A percentile compares a stretch with the other conserved stretches of the same genome.
Evolutionary conservation across 371 early-diverging fungal genomes (phyloP).

Genomic region (Mortierella sp.): DNA sequence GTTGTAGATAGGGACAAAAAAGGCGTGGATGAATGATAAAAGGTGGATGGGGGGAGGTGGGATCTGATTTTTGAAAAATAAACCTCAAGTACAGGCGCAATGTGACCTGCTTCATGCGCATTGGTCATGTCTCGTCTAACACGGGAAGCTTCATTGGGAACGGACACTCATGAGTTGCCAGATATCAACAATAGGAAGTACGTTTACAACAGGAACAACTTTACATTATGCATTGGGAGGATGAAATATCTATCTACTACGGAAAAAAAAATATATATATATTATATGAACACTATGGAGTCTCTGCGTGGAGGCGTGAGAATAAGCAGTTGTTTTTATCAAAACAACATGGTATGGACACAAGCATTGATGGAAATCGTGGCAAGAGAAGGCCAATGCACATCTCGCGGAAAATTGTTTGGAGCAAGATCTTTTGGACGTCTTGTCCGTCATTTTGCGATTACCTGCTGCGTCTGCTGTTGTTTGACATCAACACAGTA

Average conservation of each 20-base stretch:
- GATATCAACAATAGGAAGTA: neutral
- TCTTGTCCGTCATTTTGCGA: neutral
- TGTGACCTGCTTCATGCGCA: constrained; percentile 9
- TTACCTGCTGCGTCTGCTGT: constrained; percentile 37
- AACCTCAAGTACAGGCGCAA: neutral
- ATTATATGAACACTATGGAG: neutral
- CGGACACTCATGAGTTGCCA: neutral
- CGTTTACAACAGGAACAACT: neutral
- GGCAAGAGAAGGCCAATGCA: neutral
- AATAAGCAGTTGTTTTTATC: neutral
- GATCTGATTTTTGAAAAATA: neutral
- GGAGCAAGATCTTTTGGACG: neutral
- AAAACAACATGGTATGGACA: neutral
- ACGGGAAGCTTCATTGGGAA: constrained; percentile 3
- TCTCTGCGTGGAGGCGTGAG: neutral
- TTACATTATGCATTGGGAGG: neutral
- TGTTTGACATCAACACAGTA: constrained; percentile 40
- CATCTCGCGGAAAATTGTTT: neutral
- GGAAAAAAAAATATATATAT: neutral
- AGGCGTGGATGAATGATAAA: neutral
- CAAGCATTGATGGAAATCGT: neutral
- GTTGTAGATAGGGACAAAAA: neutral
- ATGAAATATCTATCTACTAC: neutral
- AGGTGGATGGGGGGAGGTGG: neutral
- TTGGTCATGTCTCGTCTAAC: constrained; percentile 7